phyloP scores from a whole-genome alignment of 345 rosid genomes.

The Corchorus capsularis region DNA sequence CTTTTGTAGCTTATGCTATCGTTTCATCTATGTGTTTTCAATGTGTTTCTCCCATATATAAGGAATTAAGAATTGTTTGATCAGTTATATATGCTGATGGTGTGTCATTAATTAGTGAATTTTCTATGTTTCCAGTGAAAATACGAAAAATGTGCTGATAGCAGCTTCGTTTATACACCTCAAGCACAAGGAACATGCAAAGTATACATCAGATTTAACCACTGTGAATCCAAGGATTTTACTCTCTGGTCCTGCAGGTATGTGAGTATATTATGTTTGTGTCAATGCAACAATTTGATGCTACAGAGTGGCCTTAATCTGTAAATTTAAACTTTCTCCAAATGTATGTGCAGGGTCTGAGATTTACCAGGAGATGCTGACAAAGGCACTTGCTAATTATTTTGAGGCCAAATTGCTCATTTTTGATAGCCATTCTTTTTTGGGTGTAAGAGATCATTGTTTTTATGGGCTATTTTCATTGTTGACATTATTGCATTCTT shows the following conservation, averaged over 20 bases:
- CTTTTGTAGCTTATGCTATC: not conserved
- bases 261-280: constrained; percentile 18
- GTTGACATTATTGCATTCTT: constrained; percentile 12
- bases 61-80: not conserved
- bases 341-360: constrained; percentile 69
- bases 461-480: constrained; percentile 11
- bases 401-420: constrained; percentile 82
- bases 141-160: constrained; percentile 73
- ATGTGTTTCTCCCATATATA: not conserved
- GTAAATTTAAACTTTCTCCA: constrained; percentile 11
- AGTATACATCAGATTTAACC: constrained; percentile 68
- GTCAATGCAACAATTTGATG: not conserved
- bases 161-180: constrained; percentile 82
- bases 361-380: constrained; percentile 91
- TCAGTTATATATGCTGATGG: not conserved
- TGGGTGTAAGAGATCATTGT: constrained; percentile 64
- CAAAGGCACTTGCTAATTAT: constrained; percentile 79
- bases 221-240: constrained; percentile 81
- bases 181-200: constrained; percentile 73
- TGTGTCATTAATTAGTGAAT: constrained; percentile 14
- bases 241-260: constrained; percentile 96
- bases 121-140: constrained; percentile 53
- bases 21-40: constrained; percentile 3
- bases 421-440: constrained; percentile 73
- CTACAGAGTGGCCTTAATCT: constrained; percentile 13